Evolutionary conservation across 495 filamentous ascomycete species (phyloP).

Genomic region (Aspergillus funiculosus): DNA sequence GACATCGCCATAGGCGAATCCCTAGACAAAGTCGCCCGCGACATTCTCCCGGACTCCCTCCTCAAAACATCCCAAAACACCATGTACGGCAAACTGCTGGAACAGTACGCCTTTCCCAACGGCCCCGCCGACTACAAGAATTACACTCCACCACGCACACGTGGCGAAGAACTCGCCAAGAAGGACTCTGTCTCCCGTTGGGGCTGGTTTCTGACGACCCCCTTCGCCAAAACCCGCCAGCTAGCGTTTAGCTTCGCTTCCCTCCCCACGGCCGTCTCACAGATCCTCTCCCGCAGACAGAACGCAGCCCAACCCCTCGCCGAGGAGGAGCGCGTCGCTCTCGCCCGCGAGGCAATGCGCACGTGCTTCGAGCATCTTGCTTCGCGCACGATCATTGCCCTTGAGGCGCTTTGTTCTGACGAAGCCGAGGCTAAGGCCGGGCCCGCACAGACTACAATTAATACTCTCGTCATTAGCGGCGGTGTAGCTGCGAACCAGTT

Average conservation of each 20-base stretch:
- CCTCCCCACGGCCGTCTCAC: slow-evolving; percentile 48
- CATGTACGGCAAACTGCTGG: slow-evolving; percentile 71
- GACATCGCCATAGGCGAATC: slow-evolving; percentile 82
- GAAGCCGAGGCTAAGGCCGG: slow-evolving; percentile 17
- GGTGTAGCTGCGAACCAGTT: slow-evolving; percentile 84
- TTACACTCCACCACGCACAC: slow-evolving; percentile 50
- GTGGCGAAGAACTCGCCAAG: slow-evolving; percentile 47
- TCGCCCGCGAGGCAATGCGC: slow-evolving; percentile 69
- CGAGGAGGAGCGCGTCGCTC: slow-evolving; percentile 46
- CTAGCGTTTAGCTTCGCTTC: slow-evolving; percentile 63
- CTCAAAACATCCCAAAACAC: slow-evolving; percentile 43
- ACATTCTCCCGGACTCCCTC: slow-evolving; percentile 54
- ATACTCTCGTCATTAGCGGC: slow-evolving; percentile 74
- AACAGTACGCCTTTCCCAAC: slow-evolving; percentile 66
- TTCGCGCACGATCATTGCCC: slow-evolving; percentile 60
- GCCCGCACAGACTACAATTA: slow-evolving; percentile 19
- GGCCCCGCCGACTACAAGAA: slow-evolving; percentile 42
- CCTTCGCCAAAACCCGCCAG: slow-evolving; percentile 45
- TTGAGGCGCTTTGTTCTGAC: slow-evolving; percentile 39
- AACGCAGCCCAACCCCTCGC: slow-evolving; percentile 18
- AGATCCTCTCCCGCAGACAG: slow-evolving; percentile 35
- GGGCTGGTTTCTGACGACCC: slow-evolving; percentile 57
- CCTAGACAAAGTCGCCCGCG: slow-evolving; percentile 78
- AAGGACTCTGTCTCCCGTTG: slow-evolving; percentile 48
- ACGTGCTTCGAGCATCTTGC: slow-evolving; percentile 86